A percentile compares a stretch with the other conserved stretches of the same genome.
phyloP scores from a whole-genome alignment of 768 basidiomycete genomes.

The Russula earlei region DNA sequence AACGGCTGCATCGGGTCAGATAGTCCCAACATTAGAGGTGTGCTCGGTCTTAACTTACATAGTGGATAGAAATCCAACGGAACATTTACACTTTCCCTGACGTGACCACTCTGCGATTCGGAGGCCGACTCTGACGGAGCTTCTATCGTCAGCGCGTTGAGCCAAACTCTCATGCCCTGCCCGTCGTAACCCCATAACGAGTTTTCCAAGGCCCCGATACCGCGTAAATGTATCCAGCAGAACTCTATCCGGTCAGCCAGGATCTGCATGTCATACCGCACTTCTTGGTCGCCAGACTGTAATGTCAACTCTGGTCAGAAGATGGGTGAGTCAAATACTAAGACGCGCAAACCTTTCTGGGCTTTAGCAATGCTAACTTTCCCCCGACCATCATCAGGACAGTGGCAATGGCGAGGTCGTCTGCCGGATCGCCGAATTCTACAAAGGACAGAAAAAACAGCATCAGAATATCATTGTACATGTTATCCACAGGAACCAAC shows the following conservation, averaged over 20 bases:
- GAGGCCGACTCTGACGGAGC: slow-evolving; percentile 29
- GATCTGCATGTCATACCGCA: slow-evolving; percentile 95
- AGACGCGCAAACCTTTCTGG: slow-evolving; percentile 55
- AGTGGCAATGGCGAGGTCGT: slow-evolving; percentile 88
- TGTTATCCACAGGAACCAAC: slow-evolving; percentile 38
- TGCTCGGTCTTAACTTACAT: slow-evolving; percentile 43
- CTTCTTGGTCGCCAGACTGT: slow-evolving; percentile 77
- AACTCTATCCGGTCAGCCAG: slow-evolving; percentile 96
- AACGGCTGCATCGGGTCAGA: slow-evolving; percentile 48
- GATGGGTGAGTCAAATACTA: neutral
- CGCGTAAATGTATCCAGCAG: slow-evolving; percentile 96
- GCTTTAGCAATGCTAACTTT: slow-evolving; percentile 79
- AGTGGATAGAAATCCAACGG: slow-evolving; percentile 91
- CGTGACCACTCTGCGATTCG: slow-evolving; percentile 36
- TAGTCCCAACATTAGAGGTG: slow-evolving; percentile 8
- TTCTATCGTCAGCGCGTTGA: slow-evolving; percentile 91
- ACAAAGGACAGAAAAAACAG: slow-evolving; percentile 12
- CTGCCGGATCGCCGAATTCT: slow-evolving; percentile 92
- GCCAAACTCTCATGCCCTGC: slow-evolving; percentile 81
- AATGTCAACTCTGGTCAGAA: slow-evolving; percentile 24
- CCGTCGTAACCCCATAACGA: slow-evolving; percentile 98
- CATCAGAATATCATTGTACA: neutral
- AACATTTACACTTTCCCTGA: slow-evolving; percentile 91
- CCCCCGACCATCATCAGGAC: slow-evolving; percentile 94
- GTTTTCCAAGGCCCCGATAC: slow-evolving; percentile 89